Evolutionary conservation across 2,329 filamentous ascomycete genomes (phyloP), one percentile per base, ranked within the genome.

Genomic region (Fusarium camptoceras): DNA sequence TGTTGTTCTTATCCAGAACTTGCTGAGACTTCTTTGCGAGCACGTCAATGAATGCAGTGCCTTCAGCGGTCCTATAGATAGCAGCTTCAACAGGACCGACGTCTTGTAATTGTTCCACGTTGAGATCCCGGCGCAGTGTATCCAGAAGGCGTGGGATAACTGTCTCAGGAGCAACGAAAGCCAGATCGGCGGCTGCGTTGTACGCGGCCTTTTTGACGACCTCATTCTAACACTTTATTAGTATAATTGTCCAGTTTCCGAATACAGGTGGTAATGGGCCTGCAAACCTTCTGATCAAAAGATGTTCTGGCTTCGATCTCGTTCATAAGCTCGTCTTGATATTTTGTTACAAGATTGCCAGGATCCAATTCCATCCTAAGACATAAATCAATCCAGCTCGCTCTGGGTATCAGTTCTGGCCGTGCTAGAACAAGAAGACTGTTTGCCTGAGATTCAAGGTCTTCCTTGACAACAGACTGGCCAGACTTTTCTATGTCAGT

Each of bases 21-120:
- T 88, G 88, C 62, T 89, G 88, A 2, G 89, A 84, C 78, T 97
- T 97, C 77, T 93, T 94, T 34, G 92, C 93, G 8, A 99, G 86
- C 1, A 98, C 93, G 80, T 99, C 96, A 22, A 99, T 86, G 74
- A 97, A 98, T 16, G 91, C 87, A 3, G 91, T 94, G 3, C 94
- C 95, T 78, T 97, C 94, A 2, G 94, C 92, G 1, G 95, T 97
- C 46, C 94, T 90, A 79, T 94, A 96, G 62, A 99, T 98, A 18
- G 94, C 94, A 28, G 94, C 94, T 79, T 99, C 96, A 3, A 94
- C 91, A 14, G 94, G 92, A 0, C 94, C 94, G 68, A 98, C 86
- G 24, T 88, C 86, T 15, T 88, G 84, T 6, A 98, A 84, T 64
- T 93, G 90, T 44, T 85, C 81, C 2, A 89, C 85, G 68, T 94